These are phyloP conservation scores for Ustilago loliicola DNA, from an alignment of 1,284 basidiomycete genomes.

Conservation along the genomic window DNA sequence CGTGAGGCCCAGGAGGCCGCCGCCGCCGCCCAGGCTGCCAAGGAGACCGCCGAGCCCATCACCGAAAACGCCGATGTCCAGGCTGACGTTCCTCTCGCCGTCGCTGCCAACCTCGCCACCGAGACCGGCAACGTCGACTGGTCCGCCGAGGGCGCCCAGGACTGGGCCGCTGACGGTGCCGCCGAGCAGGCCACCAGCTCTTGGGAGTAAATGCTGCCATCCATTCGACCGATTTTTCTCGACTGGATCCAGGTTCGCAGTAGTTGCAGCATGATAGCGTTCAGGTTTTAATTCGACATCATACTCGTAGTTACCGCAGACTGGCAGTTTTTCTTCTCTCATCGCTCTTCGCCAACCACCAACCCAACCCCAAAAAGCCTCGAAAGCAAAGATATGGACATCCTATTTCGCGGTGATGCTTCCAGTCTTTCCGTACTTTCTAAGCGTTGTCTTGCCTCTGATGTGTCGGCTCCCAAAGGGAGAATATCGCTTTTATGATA, in stretches of 20 bases:
- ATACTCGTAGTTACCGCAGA: not conserved
- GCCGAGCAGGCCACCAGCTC: constrained; percentile 49
- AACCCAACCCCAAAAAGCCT: constrained; percentile 41
- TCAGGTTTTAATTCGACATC: not conserved
- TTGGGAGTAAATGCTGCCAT: constrained; percentile 48
- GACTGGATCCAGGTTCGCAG: not conserved
- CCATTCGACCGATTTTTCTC: constrained; percentile 1
- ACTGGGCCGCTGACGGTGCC: constrained; percentile 70
- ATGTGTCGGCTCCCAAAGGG: constrained; percentile 56
- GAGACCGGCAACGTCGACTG: constrained; percentile 79
- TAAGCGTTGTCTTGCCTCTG: constrained; percentile 63
- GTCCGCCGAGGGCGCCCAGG: constrained; percentile 75
- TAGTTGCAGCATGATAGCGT: not conserved
- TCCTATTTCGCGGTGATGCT: constrained; percentile 18
- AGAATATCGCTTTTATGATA: constrained; percentile 54
- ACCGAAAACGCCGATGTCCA: constrained; percentile 78
- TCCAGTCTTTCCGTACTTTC: constrained; percentile 21
- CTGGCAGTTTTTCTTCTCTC: constrained; percentile 3
- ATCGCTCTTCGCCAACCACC: not conserved
- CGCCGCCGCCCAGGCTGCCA: constrained; percentile 59
- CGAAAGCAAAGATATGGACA: constrained; percentile 24
- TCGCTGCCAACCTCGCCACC: constrained; percentile 62
- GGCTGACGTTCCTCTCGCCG: constrained; percentile 70
- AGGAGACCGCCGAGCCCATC: constrained; percentile 59
- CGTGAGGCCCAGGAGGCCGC: constrained; percentile 93